Evolutionary conservation across 116 monocot species (phyloP), one percentile per base, ranked within the genome.

Genomic region (Zostera marina): DNA sequence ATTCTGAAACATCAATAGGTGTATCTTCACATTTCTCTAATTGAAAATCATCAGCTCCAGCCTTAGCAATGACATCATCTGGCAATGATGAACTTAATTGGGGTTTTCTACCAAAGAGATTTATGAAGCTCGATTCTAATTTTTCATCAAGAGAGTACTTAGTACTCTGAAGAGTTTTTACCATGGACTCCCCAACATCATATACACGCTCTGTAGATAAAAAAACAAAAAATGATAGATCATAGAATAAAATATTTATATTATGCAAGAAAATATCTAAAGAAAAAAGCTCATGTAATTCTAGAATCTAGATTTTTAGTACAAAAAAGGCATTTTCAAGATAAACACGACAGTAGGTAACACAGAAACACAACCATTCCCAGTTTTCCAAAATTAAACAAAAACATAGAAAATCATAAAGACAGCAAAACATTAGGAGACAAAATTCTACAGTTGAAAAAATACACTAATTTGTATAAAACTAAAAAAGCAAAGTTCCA

Each of bases 131-230:
- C 57, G 76, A 77, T 7, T 96, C 80, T 66, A 96, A 56, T 55
- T 80, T 89, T 70, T 96, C 89, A 83, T 96, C 83, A 65, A 85
- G 47, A 1, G 96, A 89, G 42, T 76, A 88, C 68, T 74, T 82
- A 0, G 82, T 85, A 68, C 71, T 85, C 57, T 96, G 89, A 25
- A 96, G 89, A 40, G 66, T 76, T 74, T 78, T 89, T 44, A 96
- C 82, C 64, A 89, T 73, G 8, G 25, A 46, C 52, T 68, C 76
- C 40, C 96, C 96, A 47, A 86, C 76, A 77, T 96, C 96, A 56
- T 58, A 59, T 49, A 70, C 74, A 62, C 66, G 70, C 54, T 72
- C 85, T 88, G 63, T 44, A 41, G 11, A 42, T 44, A 59, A 42
- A 59, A 59, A 42, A 57, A 57, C 15, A 39, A 11, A 14, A 4